Evolutionary conservation across 306 rosid genomes (phyloP).

Genomic region (Prunus kanzakura): DNA sequence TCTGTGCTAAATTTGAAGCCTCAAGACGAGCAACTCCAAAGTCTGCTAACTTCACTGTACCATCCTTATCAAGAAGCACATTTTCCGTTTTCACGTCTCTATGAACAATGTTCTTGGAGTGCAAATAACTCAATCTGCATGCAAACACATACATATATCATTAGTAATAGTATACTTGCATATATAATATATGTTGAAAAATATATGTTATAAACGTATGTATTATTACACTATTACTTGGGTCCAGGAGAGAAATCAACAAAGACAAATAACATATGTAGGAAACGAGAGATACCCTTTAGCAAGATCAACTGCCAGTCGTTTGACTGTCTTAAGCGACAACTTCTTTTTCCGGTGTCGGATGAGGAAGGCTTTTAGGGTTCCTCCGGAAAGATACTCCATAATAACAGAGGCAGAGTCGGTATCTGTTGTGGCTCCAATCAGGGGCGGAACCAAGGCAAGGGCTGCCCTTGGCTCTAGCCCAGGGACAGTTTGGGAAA

Average conservation of each 20-base stretch:
- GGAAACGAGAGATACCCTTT: background rate
- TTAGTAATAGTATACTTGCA: background rate
- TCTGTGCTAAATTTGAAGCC: background rate
- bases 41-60: background rate
- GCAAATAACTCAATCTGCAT: constrained; percentile 2
- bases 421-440: background rate
- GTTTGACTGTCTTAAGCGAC: background rate
- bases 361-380: background rate
- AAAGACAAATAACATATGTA: background rate
- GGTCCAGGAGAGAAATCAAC: too few species aligned
- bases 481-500: too few species aligned
- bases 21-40: constrained; percentile 10
- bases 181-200: too few species aligned
- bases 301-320: background rate
- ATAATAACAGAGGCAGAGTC: background rate
- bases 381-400: constrained; percentile 6
- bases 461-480: too few species aligned
- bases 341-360: background rate
- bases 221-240: too few species aligned
- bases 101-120: constrained; percentile 10
- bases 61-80: background rate
- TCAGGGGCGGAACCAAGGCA: too few species aligned
- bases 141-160: background rate
- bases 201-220: too few species aligned
- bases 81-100: constrained; percentile 10